Percentiles rank a stretch among this genome's conserved stretches.
These are phyloP conservation scores for Cruciata laevipes DNA, from an alignment of 257 asterid species.

Conservation along the genomic window DNA sequence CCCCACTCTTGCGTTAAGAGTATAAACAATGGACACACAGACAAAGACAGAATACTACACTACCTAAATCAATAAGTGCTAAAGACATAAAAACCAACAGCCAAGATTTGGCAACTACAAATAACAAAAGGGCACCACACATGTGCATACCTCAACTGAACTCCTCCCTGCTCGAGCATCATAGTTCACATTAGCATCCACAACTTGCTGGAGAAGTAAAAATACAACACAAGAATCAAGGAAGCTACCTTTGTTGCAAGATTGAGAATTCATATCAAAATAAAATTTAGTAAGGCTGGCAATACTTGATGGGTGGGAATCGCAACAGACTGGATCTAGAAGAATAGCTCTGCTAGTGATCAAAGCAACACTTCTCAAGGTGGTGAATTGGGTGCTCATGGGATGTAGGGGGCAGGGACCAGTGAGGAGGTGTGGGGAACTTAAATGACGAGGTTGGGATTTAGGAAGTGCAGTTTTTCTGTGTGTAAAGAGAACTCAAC, in stretches of 20 bases:
- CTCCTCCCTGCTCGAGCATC: slow-evolving; percentile 83
- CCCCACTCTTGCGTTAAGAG: background rate
- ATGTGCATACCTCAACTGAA: slow-evolving; percentile 56
- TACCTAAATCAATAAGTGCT: background rate
- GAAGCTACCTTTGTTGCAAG: background rate
- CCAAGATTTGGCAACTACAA: background rate
- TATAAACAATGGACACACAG: background rate
- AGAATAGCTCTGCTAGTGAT: no score
- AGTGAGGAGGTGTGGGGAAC: background rate
- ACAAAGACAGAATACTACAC: background rate
- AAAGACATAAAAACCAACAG: background rate
- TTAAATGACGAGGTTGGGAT: background rate
- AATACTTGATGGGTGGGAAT: no score
- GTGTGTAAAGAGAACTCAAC: background rate
- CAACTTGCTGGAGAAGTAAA: slow-evolving; percentile 61
- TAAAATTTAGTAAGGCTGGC: background rate
- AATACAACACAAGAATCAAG: slow-evolving; percentile 4
- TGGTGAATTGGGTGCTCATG: background rate
- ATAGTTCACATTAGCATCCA: slow-evolving; percentile 56
- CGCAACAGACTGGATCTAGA: no score
- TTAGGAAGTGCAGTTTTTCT: background rate
- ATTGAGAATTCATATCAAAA: background rate
- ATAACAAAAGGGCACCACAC: slow-evolving; percentile 1
- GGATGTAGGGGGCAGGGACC: background rate
- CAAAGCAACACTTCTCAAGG: no score